These are phyloP conservation scores for Alnus rubra DNA, from an alignment of 306 rosid genomes.

Conservation along the genomic window DNA sequence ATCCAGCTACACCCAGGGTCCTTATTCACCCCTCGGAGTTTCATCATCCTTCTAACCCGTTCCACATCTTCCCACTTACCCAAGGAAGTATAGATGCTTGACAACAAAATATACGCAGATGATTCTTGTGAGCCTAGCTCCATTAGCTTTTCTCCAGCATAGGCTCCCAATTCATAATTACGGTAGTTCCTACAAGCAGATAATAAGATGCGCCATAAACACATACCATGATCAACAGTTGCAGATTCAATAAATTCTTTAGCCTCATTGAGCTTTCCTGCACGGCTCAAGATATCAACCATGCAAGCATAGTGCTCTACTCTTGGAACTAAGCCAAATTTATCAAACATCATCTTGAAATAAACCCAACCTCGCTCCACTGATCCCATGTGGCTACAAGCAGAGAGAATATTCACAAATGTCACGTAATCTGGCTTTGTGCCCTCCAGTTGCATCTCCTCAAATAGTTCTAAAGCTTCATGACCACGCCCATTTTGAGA, in stretches of 20 bases:
- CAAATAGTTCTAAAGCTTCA: conserved; percentile 70
- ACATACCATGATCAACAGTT: conserved; percentile 64
- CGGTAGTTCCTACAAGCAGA: conserved; percentile 77
- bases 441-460: conserved; percentile 66
- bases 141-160: conserved; percentile 80
- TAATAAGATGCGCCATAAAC: conserved; percentile 80
- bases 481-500: conserved; percentile 73
- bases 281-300: conserved; percentile 87
- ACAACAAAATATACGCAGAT: conserved; percentile 66
- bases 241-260: conserved; percentile 79
- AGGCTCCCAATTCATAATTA: conserved; percentile 67
- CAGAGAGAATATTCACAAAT: conserved; percentile 72
- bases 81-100: conserved; percentile 68
- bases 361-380: conserved; percentile 68
- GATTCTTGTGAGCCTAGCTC: conserved; percentile 81
- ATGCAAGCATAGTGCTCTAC: conserved; percentile 88
- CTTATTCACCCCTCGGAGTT: conserved; percentile 66
- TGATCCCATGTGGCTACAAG: conserved; percentile 87
- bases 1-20: conserved; percentile 98
- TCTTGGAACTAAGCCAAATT: conserved; percentile 54
- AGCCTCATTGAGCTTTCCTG: conserved; percentile 76
- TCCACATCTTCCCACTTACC: conserved; percentile 72
- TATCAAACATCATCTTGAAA: conserved; percentile 67
- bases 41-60: conserved; percentile 77
- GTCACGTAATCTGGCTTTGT: conserved; percentile 65